Percentiles rank a stretch among this genome's conserved stretches.
These are phyloP conservation scores for Emmonsiellopsis sp. DNA, from an alignment of 2,329 filamentous ascomycete genomes.

Conservation along the genomic window DNA sequence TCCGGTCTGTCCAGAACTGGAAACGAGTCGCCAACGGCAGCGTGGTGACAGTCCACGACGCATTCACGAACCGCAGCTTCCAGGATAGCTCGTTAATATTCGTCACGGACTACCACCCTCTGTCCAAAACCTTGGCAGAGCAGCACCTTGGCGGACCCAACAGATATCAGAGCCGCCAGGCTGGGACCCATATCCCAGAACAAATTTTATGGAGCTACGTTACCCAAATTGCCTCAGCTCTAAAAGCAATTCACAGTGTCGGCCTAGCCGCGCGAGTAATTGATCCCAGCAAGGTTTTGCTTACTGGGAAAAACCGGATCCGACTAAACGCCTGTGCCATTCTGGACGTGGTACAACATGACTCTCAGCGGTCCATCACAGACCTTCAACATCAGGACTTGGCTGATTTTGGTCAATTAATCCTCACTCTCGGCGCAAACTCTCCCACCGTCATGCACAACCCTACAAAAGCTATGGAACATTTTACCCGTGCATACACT, in stretches of 20 bases:
- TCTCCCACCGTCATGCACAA: constrained; percentile 53
- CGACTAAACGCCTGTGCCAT: constrained; percentile 82
- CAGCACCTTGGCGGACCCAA: constrained; percentile 48
- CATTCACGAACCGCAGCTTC: constrained; percentile 87
- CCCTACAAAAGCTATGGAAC: constrained; percentile 62
- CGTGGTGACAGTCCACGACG: constrained; percentile 79
- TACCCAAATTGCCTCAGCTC: constrained; percentile 77
- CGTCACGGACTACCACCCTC: constrained; percentile 85
- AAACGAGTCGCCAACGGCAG: constrained; percentile 72
- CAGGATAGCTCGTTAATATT: constrained; percentile 91
- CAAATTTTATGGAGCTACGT: constrained; percentile 83
- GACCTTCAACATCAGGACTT: constrained; percentile 87
- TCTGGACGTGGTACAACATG: constrained; percentile 79
- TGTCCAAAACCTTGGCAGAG: constrained; percentile 82
- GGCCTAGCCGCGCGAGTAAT: constrained; percentile 80
- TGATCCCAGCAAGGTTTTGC: constrained; percentile 76
- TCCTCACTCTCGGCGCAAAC: constrained; percentile 73
- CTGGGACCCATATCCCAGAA: constrained; percentile 53
- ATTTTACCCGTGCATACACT: constrained; percentile 68
- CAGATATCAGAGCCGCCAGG: constrained; percentile 33
- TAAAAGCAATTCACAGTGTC: constrained; percentile 74
- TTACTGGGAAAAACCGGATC: constrained; percentile 85
- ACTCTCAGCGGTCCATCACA: constrained; percentile 55
- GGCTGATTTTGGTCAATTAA: constrained; percentile 69
- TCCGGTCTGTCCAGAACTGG: constrained; percentile 80